Evolutionary conservation across 73 alveolate species (phyloP).

Genomic region (Stentor coeruleus): DNA sequence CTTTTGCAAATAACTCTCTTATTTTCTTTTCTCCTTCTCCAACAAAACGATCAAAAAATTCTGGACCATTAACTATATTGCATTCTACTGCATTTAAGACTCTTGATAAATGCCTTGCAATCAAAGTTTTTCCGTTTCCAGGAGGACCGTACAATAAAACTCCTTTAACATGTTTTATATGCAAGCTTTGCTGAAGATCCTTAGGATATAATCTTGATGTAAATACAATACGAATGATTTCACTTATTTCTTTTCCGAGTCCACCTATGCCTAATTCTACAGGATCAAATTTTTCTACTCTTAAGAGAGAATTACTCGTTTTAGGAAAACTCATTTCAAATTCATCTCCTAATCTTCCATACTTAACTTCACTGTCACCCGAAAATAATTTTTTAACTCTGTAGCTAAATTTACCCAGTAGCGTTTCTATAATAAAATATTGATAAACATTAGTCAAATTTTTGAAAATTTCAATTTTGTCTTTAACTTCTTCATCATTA

Average conservation of each 20-base stretch:
- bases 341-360: no score
- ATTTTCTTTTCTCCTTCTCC: constrained; percentile 99
- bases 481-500: no score
- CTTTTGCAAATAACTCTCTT: constrained; percentile 97
- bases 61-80: constrained; percentile 95
- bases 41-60: constrained; percentile 97
- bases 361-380: no score
- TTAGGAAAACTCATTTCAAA: no score
- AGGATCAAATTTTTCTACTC: no score
- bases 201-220: no score
- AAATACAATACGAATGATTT: constrained; percentile 96
- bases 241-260: constrained; percentile 82
- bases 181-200: constrained; percentile 93
- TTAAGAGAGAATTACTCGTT: no score
- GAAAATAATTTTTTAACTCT: no score
- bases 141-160: constrained; percentile 95
- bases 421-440: no score
- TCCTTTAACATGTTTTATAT: constrained; percentile 98
- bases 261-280: constrained; percentile 67
- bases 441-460: no score
- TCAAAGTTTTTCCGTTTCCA: constrained; percentile 99
- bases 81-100: constrained; percentile 98
- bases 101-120: constrained; percentile 94
- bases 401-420: no score
- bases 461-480: no score